phyloP scores from a whole-genome alignment of 202 grass and related monocot genomes.

The Setaria viridis region DNA sequence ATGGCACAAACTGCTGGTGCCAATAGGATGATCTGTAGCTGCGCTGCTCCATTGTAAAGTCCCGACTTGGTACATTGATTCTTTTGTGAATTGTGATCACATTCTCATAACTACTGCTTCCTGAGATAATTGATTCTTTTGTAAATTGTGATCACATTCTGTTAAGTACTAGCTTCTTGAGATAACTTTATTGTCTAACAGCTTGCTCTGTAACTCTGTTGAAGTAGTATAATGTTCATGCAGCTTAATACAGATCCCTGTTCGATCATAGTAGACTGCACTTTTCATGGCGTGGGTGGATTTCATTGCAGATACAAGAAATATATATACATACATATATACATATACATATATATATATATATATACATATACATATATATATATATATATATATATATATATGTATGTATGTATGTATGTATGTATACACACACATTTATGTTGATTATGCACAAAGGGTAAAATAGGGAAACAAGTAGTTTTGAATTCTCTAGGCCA shows the following conservation, averaged over 20 bases:
- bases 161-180: neutral
- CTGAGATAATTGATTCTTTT: neutral
- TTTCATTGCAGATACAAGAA: too few relatives aligned
- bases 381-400: too few relatives aligned
- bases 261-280: neutral
- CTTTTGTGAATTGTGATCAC: neutral
- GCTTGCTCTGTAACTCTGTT: neutral
- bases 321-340: too few relatives aligned
- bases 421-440: too few relatives aligned
- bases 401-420: too few relatives aligned
- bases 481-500: too few relatives aligned
- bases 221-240: neutral
- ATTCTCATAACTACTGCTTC: neutral
- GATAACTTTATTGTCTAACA: neutral
- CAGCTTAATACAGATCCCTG: too few relatives aligned
- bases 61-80: constrained; percentile 24
- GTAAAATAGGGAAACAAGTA: too few relatives aligned
- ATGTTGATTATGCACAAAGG: too few relatives aligned
- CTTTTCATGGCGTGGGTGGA: too few relatives aligned
- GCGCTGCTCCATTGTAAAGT: neutral
- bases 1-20: constrained; percentile 1
- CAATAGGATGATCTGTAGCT: constrained; percentile 19
- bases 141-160: neutral
- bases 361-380: too few relatives aligned
- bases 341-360: too few relatives aligned